These are phyloP conservation scores for Ganoderma resinaceum DNA, from an alignment of 1,284 basidiomycete genomes.

Conservation along the genomic window DNA sequence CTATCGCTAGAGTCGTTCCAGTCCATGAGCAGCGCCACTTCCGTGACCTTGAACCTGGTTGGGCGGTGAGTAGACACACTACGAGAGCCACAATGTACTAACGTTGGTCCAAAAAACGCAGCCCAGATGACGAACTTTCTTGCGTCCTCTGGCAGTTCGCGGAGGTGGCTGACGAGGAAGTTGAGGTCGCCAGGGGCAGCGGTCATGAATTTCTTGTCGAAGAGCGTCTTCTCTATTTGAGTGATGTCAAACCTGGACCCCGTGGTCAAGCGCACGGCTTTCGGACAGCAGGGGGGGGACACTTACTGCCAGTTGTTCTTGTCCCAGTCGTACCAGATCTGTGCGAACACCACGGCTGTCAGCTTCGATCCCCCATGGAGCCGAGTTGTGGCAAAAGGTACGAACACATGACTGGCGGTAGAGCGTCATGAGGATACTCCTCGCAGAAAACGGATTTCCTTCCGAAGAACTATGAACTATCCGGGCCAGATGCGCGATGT, in stretches of 20 bases:
- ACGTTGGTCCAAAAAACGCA: constrained; percentile 75
- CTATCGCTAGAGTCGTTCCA: constrained; percentile 63
- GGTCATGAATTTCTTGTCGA: constrained; percentile 51
- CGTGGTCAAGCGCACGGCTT: constrained; percentile 3
- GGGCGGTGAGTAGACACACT: neutral
- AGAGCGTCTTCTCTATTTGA: constrained; percentile 59
- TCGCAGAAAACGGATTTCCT: constrained; percentile 72
- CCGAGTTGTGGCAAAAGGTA: neutral
- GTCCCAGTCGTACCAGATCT: constrained; percentile 70
- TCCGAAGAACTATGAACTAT: constrained; percentile 63
- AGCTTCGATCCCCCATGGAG: neutral
- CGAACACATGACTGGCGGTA: constrained; percentile 63
- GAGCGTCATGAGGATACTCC: constrained; percentile 64
- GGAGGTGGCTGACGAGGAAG: constrained; percentile 66
- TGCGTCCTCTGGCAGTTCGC: constrained; percentile 68
- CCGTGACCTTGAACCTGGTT: constrained; percentile 69
- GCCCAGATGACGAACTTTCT: constrained; percentile 73
- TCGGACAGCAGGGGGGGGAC: neutral
- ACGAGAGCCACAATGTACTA: constrained; percentile 31
- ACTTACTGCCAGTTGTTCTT: constrained; percentile 68
- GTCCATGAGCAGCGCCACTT: constrained; percentile 75
- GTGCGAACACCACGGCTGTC: constrained; percentile 1
- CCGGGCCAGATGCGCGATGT: constrained; percentile 57
- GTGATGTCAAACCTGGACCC: constrained; percentile 58
- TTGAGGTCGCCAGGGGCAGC: constrained; percentile 66